Percentiles rank a stretch among this genome's conserved stretches.
These are phyloP conservation scores for Candida odintsovae DNA, from an alignment of 805 yeast genomes.

Conservation along the genomic window DNA sequence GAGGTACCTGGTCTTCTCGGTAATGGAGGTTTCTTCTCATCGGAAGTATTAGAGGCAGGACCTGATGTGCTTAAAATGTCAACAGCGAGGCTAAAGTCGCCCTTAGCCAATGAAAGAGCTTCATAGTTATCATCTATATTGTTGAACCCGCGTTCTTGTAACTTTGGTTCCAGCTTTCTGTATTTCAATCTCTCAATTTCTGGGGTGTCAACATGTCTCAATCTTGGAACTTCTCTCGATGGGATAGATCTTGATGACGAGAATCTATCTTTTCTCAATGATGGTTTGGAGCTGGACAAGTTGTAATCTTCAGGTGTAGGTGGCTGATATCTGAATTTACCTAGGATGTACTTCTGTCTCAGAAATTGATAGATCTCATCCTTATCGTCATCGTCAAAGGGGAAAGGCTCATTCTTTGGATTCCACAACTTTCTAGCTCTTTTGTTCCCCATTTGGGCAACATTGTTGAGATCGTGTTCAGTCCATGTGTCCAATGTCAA, in stretches of 20 bases:
- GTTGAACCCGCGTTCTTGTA: conserved; percentile 50
- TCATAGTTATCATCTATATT: conserved; percentile 57
- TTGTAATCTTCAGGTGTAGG: conserved; percentile 26
- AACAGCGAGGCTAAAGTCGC: conserved; percentile 54
- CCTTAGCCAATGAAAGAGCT: conserved; percentile 53
- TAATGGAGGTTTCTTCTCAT: conserved; percentile 42
- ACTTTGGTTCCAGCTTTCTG: conserved; percentile 39
- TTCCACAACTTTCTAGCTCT: conserved; percentile 62
- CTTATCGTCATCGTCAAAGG: conserved; percentile 71
- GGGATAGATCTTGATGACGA: conserved; percentile 14
- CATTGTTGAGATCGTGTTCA: conserved; percentile 43
- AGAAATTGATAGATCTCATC: conserved; percentile 51
- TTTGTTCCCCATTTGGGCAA: conserved; percentile 50
- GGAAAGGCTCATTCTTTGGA: conserved; percentile 60
- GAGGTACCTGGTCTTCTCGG: conserved; percentile 30
- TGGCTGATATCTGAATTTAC: conserved; percentile 39
- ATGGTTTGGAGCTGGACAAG: conserved; percentile 3
- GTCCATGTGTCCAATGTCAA: conserved; percentile 71
- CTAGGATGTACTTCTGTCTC: conserved; percentile 63
- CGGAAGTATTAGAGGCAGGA: conserved; percentile 34
- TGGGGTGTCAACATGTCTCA: conserved; percentile 48
- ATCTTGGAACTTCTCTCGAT: conserved; percentile 28
- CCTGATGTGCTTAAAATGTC: conserved; percentile 41
- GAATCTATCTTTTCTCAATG: conserved; percentile 1
- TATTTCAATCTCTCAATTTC: conserved; percentile 48